A percentile compares a stretch with the other conserved stretches of the same genome.
Evolutionary conservation across 306 rosid species (phyloP).

Genomic region (Cercis canadensis): DNA sequence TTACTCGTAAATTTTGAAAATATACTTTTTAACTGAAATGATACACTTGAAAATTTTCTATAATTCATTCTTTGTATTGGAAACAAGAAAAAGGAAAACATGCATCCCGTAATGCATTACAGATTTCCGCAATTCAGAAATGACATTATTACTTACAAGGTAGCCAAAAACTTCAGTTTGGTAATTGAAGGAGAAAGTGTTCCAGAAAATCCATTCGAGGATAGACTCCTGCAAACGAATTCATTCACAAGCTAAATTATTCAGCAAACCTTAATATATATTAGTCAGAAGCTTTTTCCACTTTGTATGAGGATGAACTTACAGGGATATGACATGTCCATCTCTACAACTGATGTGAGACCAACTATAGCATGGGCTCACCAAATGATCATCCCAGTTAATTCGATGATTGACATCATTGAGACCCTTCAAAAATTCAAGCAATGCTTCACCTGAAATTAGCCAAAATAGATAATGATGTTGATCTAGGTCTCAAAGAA

Average conservation of each 20-base stretch:
- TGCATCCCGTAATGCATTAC: no score
- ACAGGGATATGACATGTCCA: constrained; percentile 84
- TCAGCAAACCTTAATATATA: constrained; percentile 2
- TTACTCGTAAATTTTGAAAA: neutral
- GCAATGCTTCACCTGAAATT: constrained; percentile 78
- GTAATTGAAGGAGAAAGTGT: constrained; percentile 78
- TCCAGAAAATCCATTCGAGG: constrained; percentile 80
- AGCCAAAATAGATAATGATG: constrained; percentile 16
- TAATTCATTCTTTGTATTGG: no score
- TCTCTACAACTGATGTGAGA: constrained; percentile 74
- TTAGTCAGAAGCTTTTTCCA: constrained; percentile 3
- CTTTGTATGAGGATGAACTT: constrained; percentile 48
- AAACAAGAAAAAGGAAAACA: no score
- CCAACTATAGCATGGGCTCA: constrained; percentile 95
- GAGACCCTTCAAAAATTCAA: constrained; percentile 60
- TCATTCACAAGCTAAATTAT: constrained; percentile 37
- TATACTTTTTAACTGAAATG: no score
- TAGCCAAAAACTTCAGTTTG: constrained; percentile 70
- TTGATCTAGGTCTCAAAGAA: neutral
- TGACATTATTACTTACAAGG: constrained; percentile 66
- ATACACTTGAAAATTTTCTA: neutral
- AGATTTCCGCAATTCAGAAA: no score
- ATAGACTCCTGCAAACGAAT: constrained; percentile 70
- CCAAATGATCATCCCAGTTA: constrained; percentile 70
- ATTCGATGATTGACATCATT: constrained; percentile 69